Conservation (phyloP, 768 basidiomycete species). For the Pulveroboletus sp. region DNA sequence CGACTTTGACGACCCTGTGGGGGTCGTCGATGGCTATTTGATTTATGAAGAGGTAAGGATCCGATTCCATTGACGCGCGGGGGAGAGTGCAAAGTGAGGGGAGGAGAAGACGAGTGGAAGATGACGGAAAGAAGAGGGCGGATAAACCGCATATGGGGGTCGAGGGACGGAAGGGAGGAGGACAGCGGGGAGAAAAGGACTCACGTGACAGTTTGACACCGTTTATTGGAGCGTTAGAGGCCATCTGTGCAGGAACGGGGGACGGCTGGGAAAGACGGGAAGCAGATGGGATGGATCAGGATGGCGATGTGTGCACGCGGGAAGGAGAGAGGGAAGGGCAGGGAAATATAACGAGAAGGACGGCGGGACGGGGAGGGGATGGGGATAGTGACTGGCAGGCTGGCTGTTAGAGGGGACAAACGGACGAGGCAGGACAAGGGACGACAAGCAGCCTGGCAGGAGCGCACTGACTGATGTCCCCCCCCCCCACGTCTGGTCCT, state of each 20-base stretch:
- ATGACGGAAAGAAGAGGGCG: slow-evolving; percentile 22
- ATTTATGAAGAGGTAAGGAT: slow-evolving; percentile 22
- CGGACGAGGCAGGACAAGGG: slow-evolving; percentile 9
- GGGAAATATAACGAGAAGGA: too few relatives aligned
- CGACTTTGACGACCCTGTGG: slow-evolving; percentile 91
- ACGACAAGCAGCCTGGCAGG: slow-evolving; percentile 15
- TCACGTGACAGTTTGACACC: slow-evolving; percentile 82
- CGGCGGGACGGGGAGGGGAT: slow-evolving; percentile 6
- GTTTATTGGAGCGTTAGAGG: slow-evolving; percentile 78
- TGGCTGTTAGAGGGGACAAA: slow-evolving; percentile 4
- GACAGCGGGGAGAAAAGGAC: slow-evolving; percentile 32
- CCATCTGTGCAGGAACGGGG: slow-evolving; percentile 41
- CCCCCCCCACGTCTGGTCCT: slow-evolving; percentile 20
- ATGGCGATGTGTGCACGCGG: slow-evolving; percentile 9
- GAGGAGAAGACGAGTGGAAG: slow-evolving; percentile 34
- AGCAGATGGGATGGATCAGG: slow-evolving; percentile 11
- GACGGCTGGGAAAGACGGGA: slow-evolving; percentile 3
- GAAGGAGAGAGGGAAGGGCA: neutral
- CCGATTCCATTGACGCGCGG: slow-evolving; percentile 24
- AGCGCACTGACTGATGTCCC: slow-evolving; percentile 14
- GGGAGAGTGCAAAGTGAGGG: slow-evolving; percentile 27
- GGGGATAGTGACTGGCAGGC: neutral
- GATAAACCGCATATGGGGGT: slow-evolving; percentile 28
- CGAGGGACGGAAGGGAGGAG: slow-evolving; percentile 15
- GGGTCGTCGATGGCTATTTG: slow-evolving; percentile 85